phyloP scores from a whole-genome alignment of 352 stramenopile species.

The Aphanomyces euteiches region DNA sequence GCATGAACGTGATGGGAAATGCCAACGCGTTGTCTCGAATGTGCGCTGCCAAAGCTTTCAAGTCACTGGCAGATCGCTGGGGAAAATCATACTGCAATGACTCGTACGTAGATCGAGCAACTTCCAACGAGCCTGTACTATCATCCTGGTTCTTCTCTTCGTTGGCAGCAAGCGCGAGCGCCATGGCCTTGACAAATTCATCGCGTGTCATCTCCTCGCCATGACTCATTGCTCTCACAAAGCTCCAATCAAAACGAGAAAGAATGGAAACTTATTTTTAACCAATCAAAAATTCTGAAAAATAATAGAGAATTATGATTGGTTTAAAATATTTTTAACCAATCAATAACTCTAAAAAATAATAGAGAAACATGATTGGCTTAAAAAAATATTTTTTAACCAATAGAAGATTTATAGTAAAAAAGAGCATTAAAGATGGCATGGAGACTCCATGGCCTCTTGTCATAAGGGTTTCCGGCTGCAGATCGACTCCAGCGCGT shows the following conservation, averaged over 20 bases:
- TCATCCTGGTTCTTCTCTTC: background rate
- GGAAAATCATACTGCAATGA: conserved; percentile 30
- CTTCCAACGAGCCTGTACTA: background rate
- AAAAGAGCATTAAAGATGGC: no score
- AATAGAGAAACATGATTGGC: no score
- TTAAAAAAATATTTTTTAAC: no score
- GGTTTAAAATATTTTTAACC: no score
- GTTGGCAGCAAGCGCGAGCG: conserved; percentile 18
- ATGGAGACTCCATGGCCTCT: no score
- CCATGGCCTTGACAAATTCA: conserved; percentile 27
- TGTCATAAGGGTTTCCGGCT: no score
- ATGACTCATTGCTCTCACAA: no score
- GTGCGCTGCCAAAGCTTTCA: conserved; percentile 12
- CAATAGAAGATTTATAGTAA: no score
- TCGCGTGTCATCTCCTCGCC: conserved; percentile 9
- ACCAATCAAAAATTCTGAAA: background rate
- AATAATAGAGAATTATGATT: no score
- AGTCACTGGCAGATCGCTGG: background rate
- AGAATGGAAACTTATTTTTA: background rate
- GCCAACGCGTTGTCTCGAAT: background rate
- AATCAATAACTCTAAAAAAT: background rate
- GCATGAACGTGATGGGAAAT: conserved; percentile 15
- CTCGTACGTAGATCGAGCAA: conserved; percentile 14
- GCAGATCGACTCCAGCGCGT: no score
- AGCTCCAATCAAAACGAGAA: no score